A percentile compares a stretch with the other conserved stretches of the same genome.
Conservation (phyloP, 2,329 filamentous ascomycete genomes). For the Calonectria honghensis region DNA sequence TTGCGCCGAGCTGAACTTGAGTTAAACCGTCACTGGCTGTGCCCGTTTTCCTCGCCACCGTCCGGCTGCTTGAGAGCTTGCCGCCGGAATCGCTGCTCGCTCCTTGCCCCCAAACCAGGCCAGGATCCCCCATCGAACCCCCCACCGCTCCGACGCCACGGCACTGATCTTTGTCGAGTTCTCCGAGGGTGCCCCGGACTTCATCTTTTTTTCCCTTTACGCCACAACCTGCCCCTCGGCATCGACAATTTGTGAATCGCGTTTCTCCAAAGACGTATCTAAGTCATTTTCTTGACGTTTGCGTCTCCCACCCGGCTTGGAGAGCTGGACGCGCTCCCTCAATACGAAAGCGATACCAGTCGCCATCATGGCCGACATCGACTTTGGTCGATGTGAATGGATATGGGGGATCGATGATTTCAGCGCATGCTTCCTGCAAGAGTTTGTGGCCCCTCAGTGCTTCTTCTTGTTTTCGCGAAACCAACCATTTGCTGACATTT, state of each 20-base stretch:
- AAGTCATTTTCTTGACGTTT: constrained; percentile 38
- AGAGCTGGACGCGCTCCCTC: constrained; percentile 45
- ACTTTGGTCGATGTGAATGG: constrained; percentile 72
- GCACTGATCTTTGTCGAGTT: constrained; percentile 42
- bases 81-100: constrained; percentile 41
- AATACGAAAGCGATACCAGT: constrained; percentile 35
- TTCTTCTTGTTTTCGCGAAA: neutral
- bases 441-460: constrained; percentile 71
- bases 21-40: constrained; percentile 21
- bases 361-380: constrained; percentile 60
- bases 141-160: constrained; percentile 46
- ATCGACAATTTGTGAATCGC: constrained; percentile 34
- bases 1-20: constrained; percentile 23
- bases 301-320: constrained; percentile 38
- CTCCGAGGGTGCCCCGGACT: constrained; percentile 29
- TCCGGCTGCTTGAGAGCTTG: constrained; percentile 13
- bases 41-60: constrained; percentile 18
- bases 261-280: constrained; percentile 33
- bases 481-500: constrained; percentile 40
- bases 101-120: constrained; percentile 43
- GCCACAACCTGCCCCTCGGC: constrained; percentile 23
- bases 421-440: constrained; percentile 77
- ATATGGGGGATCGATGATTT: constrained; percentile 80
- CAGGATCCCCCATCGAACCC: constrained; percentile 45
- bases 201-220: constrained; percentile 17